These are phyloP conservation scores for Pseudopyrenochaeta lycopersici DNA, from an alignment of 2,329 filamentous ascomycete species.

Conservation along the genomic window DNA sequence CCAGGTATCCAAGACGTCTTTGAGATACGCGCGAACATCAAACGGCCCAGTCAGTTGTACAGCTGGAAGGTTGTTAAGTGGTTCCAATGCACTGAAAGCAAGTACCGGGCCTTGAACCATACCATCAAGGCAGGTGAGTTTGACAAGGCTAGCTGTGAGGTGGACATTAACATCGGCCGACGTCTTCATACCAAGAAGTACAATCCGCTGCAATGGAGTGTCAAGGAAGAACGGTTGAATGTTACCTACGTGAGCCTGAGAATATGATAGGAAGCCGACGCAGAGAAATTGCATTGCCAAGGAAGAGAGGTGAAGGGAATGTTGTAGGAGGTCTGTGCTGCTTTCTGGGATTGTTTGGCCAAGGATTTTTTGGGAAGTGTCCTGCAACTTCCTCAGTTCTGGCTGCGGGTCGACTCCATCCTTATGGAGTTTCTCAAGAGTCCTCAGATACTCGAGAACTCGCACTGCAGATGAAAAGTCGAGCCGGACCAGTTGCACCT, in stretches of 20 bases:
- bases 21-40: too few species aligned
- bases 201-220: background rate
- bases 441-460: too few species aligned
- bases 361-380: too few species aligned
- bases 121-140: constrained; percentile 4
- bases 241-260: constrained; percentile 7
- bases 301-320: background rate
- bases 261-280: constrained; percentile 10
- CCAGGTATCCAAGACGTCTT: too few species aligned
- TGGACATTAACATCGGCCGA: background rate
- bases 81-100: background rate
- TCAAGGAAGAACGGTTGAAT: constrained; percentile 9
- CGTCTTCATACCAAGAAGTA: background rate
- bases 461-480: too few species aligned
- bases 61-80: background rate
- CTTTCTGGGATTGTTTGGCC: too few species aligned
- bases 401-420: too few species aligned
- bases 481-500: too few species aligned
- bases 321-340: too few species aligned
- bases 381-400: too few species aligned
- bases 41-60: too few species aligned
- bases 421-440: too few species aligned
- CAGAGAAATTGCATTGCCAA: constrained; percentile 4
- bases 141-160: background rate
- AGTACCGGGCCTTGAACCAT: constrained; percentile 6